Base-by-base conservation (phyloP, 179 eudicot genomes). In the Beta lomatogona region DNA sequence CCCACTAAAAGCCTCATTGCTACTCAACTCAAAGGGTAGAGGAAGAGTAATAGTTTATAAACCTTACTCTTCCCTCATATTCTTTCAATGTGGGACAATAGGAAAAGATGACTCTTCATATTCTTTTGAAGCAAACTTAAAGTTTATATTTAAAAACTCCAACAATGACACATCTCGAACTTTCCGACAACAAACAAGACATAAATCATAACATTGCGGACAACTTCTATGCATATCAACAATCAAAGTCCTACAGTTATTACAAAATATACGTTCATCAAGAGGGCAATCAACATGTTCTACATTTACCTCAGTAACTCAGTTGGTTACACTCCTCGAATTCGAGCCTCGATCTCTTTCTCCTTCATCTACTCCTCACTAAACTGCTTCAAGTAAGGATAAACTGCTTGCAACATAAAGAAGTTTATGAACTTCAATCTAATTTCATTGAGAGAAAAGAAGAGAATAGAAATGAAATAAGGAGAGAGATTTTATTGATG, bases 181-280 rank as follows among this genome's bases (percentile, higher is more conserved):
- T 85, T 93, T 97, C 45, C 80, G 88, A 77, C 97, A 94, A 83
- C 98, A 94, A 75, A 80, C 77, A 81, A 94, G 91, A 81, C 97
- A 94, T 14, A 94, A 89, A 77, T 93, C 97, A 87, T 88, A 94
- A 21, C 97, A 94, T 36, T 77, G 21, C 13, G 90, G 80, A 77
- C 98, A 94, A 83, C 90, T 90, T 79, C 98, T 87, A 79, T 94
- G 97, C 75, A 90, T 89, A 88, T 94, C 97, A 81, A 83, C 86
- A 84, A 94, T 94, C 11, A 94, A 90, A 79, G 98, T 93, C 73
- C 82, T 87, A 83, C 98, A 94, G 77, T 85, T 80, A 85, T 93
- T 81, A 70, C 98, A 94, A 83, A 81, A 93, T 73, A 89, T 85
- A 22, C 97, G 91, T 81, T 93, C 95, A 80, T 89, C 84, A 73